Conservation (phyloP, 371 early-diverging fungal species). For the Mortierella sp. region DNA sequence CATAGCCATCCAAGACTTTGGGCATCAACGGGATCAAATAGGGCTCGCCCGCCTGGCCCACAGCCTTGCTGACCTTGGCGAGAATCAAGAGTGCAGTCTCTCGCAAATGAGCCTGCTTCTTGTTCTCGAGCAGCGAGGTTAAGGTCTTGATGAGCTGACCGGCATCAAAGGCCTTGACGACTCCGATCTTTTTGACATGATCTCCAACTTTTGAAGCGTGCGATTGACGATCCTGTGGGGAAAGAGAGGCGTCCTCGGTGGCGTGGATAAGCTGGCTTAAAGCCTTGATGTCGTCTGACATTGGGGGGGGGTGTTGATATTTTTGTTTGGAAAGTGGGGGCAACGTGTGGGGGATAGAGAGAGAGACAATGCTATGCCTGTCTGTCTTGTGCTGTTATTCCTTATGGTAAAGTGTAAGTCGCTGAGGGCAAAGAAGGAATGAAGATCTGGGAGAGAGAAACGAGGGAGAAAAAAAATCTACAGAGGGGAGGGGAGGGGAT, state of each 20-base stretch:
- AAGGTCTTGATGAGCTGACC: slow-evolving; percentile 23
- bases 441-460: not conserved
- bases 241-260: slow-evolving; percentile 10
- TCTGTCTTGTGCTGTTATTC: not conserved
- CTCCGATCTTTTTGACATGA: slow-evolving; percentile 21
- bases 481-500: not conserved
- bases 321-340: not conserved
- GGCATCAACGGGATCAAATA: slow-evolving; percentile 60
- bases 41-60: slow-evolving; percentile 62
- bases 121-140: slow-evolving; percentile 38
- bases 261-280: slow-evolving; percentile 29
- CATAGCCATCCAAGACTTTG: slow-evolving; percentile 55
- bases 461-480: not conserved
- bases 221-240: slow-evolving; percentile 10
- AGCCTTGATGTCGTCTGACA: slow-evolving; percentile 21
- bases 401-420: no score
- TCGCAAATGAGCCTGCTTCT: slow-evolving; percentile 60
- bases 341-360: not conserved
- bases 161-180: slow-evolving; percentile 24
- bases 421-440: no score
- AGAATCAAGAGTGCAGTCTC: slow-evolving; percentile 65
- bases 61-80: slow-evolving; percentile 53
- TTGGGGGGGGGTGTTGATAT: not conserved
- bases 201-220: slow-evolving; percentile 22
- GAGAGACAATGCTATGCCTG: not conserved